These are phyloP conservation scores for Cornus florida DNA, from an alignment of 148 eudicot species.

Conservation along the genomic window DNA sequence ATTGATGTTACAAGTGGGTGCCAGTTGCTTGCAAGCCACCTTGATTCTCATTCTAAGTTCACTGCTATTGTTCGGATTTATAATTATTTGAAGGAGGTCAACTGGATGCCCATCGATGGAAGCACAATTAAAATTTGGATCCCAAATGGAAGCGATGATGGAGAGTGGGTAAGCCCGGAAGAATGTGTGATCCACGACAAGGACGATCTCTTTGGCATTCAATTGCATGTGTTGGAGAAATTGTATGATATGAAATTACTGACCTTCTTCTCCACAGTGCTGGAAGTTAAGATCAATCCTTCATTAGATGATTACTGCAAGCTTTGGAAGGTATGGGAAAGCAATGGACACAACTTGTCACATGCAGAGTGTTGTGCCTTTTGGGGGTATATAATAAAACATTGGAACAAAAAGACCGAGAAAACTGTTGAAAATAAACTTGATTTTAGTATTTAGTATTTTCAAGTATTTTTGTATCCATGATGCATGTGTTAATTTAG, in stretches of 20 bases:
- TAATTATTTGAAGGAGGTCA: constrained; percentile 24
- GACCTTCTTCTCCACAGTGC: constrained; percentile 38
- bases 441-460: too few species aligned
- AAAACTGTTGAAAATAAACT: too few species aligned
- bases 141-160: constrained; percentile 39
- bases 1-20: constrained; percentile 22
- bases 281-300: constrained; percentile 43
- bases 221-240: constrained; percentile 43
- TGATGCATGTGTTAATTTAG: too few species aligned
- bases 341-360: constrained; percentile 25
- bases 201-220: constrained; percentile 36
- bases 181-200: constrained; percentile 60
- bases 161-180: constrained; percentile 44
- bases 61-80: constrained; percentile 42
- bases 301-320: constrained; percentile 48
- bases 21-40: constrained; percentile 43
- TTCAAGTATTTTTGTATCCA: too few species aligned
- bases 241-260: constrained; percentile 34
- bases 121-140: constrained; percentile 38
- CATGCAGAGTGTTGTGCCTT: constrained; percentile 44
- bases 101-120: constrained; percentile 36
- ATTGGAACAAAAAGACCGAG: constrained; percentile 24
- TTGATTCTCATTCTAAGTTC: constrained; percentile 30
- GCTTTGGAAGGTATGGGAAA: constrained; percentile 75
- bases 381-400: constrained; percentile 42